phyloP scores from a whole-genome alignment of 805 yeast species.

The Starmerella geochares region DNA sequence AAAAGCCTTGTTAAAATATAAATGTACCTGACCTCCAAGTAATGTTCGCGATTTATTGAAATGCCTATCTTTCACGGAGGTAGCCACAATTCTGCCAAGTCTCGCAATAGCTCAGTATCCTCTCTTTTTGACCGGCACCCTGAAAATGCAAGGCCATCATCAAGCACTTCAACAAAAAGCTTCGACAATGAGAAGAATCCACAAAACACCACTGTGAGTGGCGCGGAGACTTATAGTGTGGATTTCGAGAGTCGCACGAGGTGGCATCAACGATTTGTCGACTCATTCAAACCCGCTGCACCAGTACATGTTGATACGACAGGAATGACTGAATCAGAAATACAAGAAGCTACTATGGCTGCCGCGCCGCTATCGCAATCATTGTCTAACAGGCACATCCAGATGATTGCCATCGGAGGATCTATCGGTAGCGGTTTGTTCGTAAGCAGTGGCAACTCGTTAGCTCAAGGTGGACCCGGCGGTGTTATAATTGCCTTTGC shows the following conservation, averaged over 20 bases:
- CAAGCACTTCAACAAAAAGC: not conserved
- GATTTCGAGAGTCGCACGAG: not conserved
- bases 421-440: slow-evolving; percentile 67
- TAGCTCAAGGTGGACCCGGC: slow-evolving; percentile 43
- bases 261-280: slow-evolving; percentile 9
- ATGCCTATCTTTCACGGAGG: not conserved
- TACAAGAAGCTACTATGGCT: slow-evolving; percentile 16
- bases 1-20: not conserved
- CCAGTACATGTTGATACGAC: slow-evolving; percentile 19
- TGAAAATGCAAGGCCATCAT: not conserved
- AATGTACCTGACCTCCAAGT: not conserved
- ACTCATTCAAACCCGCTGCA: slow-evolving; percentile 23
- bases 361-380: slow-evolving; percentile 30
- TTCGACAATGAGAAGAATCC: not conserved
- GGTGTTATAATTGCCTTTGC: slow-evolving; percentile 41
- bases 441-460: slow-evolving; percentile 41
- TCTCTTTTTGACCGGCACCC: not conserved
- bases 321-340: slow-evolving; percentile 24
- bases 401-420: slow-evolving; percentile 67
- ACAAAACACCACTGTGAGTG: not conserved
- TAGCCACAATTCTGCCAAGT: not conserved
- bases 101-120: not conserved
- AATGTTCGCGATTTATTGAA: not conserved
- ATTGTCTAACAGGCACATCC: slow-evolving; percentile 25
- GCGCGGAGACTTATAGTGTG: not conserved